phyloP scores from a whole-genome alignment of 2,329 filamentous ascomycete species.

The Phoma herbarum region DNA sequence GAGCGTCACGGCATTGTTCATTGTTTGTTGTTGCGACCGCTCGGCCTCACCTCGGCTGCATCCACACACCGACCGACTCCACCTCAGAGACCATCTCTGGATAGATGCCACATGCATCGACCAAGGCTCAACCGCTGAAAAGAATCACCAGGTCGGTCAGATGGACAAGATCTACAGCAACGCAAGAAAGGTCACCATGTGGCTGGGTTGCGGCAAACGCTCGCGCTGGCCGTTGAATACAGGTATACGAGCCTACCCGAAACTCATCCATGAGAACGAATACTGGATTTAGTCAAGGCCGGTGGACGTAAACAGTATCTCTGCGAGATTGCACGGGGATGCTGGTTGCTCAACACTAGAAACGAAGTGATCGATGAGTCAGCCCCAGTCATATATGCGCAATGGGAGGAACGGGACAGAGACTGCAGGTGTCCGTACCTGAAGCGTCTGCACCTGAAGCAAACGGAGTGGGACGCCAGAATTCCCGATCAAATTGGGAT shows the following conservation, averaged over 20 bases:
- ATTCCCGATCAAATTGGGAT: not conserved
- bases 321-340: not conserved
- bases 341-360: not conserved
- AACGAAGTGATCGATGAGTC: not conserved
- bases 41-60: slow-evolving; percentile 7
- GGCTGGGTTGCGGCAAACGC: too few relatives aligned
- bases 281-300: not conserved
- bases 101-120: too few relatives aligned
- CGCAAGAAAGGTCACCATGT: too few relatives aligned
- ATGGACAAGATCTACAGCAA: too few relatives aligned
- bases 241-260: too few relatives aligned
- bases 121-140: too few relatives aligned
- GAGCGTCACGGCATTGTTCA: slow-evolving; percentile 6
- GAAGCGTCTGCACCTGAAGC: not conserved
- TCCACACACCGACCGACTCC: not conserved
- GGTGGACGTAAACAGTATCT: not conserved
- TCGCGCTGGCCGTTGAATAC: not conserved
- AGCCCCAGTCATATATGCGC: not conserved
- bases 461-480: not conserved
- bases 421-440: not conserved
- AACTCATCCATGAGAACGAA: too few relatives aligned
- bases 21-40: slow-evolving; percentile 20
- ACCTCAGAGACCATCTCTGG: too few relatives aligned
- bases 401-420: not conserved
- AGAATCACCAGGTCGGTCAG: too few relatives aligned